These are phyloP conservation scores for Bryoerythrophyllum caledonicum DNA, from an alignment of 225 moss, liverwort and hornwort species.

Conservation along the genomic window DNA sequence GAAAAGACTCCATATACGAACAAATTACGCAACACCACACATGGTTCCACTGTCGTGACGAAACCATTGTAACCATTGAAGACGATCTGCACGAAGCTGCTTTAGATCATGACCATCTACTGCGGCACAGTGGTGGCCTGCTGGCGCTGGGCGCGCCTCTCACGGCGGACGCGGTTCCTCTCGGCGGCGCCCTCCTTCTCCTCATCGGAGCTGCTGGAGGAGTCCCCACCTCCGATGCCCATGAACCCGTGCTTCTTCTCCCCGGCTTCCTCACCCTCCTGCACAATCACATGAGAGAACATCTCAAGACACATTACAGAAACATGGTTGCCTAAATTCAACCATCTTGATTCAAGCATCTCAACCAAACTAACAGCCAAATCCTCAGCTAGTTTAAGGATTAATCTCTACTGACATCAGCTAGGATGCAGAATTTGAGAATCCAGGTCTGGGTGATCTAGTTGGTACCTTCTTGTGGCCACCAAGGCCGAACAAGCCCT, in stretches of 20 bases:
- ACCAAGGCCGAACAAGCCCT: constrained; percentile 33
- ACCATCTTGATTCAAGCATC: background rate
- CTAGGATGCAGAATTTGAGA: background rate
- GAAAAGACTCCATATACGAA: background rate
- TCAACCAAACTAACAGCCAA: too few relatives aligned
- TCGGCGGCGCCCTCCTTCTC: constrained; percentile 14
- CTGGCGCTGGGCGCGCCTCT: constrained; percentile 24
- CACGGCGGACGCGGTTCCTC: constrained; percentile 16
- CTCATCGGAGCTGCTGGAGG: constrained; percentile 19
- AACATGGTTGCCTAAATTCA: background rate
- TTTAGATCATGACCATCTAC: background rate
- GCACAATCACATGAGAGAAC: too few relatives aligned
- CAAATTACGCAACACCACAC: background rate
- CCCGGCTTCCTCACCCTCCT: background rate
- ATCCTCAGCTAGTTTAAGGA: too few relatives aligned
- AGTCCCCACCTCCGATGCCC: constrained; percentile 1
- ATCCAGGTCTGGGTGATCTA: too few relatives aligned
- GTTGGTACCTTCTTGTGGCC: constrained; percentile 29
- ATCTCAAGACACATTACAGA: too few relatives aligned
- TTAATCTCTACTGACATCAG: background rate
- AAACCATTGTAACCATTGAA: background rate
- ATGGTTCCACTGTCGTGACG: background rate
- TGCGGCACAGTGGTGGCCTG: background rate
- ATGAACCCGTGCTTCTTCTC: constrained; percentile 17
- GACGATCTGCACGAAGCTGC: background rate